Evolutionary conservation across 2,329 filamentous ascomycete species (phyloP).

Genomic region (Aspergillus ustus): DNA sequence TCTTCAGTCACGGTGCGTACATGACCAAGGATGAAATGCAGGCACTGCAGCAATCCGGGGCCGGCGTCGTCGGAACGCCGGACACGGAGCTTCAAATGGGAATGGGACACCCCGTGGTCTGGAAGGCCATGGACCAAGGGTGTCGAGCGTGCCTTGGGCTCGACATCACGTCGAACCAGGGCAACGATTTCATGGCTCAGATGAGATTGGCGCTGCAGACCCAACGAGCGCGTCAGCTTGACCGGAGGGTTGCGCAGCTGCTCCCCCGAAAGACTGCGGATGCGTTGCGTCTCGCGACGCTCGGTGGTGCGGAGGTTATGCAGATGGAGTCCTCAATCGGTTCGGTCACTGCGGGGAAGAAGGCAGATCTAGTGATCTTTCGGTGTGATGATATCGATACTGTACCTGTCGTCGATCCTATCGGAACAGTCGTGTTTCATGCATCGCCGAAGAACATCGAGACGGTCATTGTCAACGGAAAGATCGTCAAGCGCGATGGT

Average conservation of each 20-base stretch:
- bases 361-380: slow-evolving; percentile 14
- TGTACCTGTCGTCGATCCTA: slow-evolving; percentile 10
- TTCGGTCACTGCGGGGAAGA: slow-evolving; percentile 8
- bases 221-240: slow-evolving; percentile 4
- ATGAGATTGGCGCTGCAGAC: slow-evolving; percentile 11
- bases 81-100: slow-evolving; percentile 17
- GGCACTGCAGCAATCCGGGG: not conserved
- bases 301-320: slow-evolving; percentile 12
- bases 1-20: slow-evolving; percentile 10
- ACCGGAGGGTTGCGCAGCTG: not conserved
- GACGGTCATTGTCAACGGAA: slow-evolving; percentile 12
- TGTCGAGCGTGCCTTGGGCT: slow-evolving; percentile 12
- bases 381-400: slow-evolving; percentile 15
- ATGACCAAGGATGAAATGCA: slow-evolving; percentile 4
- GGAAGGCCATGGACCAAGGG: not conserved
- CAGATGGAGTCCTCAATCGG: slow-evolving; percentile 11
- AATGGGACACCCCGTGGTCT: slow-evolving; percentile 14
- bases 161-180: slow-evolving; percentile 15
- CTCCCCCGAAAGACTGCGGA: slow-evolving; percentile 2
- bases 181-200: slow-evolving; percentile 10
- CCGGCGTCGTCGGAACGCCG: slow-evolving; percentile 6
- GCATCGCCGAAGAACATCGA: slow-evolving; percentile 11
- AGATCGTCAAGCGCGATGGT: slow-evolving; percentile 10
- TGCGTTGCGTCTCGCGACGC: slow-evolving; percentile 7
- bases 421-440: slow-evolving; percentile 13